Evolutionary conservation across 2,329 filamentous ascomycete genomes (phyloP).

Genomic region (Curvularia sp.): DNA sequence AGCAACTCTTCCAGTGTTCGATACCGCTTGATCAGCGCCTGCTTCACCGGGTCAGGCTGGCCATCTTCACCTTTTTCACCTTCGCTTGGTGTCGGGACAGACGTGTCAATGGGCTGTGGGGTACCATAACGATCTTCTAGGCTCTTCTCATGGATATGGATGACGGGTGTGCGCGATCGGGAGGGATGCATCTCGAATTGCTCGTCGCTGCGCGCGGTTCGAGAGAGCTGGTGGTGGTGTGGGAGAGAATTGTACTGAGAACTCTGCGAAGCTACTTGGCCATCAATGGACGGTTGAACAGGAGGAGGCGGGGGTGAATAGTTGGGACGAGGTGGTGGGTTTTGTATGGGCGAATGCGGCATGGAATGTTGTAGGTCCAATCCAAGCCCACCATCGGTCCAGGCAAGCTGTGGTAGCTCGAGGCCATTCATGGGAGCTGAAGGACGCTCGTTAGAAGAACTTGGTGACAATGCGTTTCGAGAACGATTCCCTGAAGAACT

Average conservation of each 20-base stretch:
- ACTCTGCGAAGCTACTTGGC: conserved; percentile 15
- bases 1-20: conserved; percentile 90
- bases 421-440: conserved; percentile 31
- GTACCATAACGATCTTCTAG: conserved; percentile 31
- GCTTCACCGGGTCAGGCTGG: conserved; percentile 33
- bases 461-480: conserved; percentile 45
- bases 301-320: conserved; percentile 58
- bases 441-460: conserved; percentile 41
- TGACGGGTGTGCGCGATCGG: conserved; percentile 31
- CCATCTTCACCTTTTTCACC: conserved; percentile 24
- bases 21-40: conserved; percentile 73
- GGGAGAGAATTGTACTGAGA: conserved; percentile 23
- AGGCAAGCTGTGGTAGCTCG: conserved; percentile 49
- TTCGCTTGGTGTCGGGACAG: conserved; percentile 15
- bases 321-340: conserved; percentile 52
- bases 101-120: conserved; percentile 23
- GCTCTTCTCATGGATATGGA: conserved; percentile 26
- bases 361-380: conserved; percentile 50
- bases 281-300: conserved; percentile 23
- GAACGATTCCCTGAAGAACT: conserved; percentile 41
- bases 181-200: conserved; percentile 34
- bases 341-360: conserved; percentile 42
- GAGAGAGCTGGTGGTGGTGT: conserved; percentile 21
- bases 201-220: conserved; percentile 20
- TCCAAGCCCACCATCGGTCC: conserved; percentile 52